Evolutionary conservation across 306 rosid species (phyloP).

Genomic region (Gynostemma pentaphyllum): DNA sequence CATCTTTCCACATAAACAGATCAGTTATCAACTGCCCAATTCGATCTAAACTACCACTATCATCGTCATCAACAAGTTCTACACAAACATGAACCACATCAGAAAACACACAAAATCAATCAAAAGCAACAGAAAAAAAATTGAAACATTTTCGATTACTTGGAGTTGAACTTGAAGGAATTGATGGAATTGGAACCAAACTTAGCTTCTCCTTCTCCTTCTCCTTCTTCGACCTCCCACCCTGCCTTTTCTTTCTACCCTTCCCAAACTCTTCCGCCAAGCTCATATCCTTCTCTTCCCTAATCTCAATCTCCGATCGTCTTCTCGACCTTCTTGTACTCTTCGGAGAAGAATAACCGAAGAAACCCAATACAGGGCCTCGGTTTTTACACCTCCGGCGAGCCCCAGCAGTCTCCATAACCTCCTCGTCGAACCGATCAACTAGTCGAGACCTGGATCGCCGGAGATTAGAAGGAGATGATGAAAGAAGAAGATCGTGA

Average conservation of each 20-base stretch:
- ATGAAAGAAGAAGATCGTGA: slow-evolving; percentile 44
- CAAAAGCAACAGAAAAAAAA: not conserved
- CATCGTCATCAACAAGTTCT: slow-evolving; percentile 42
- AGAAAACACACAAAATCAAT: slow-evolving; percentile 3
- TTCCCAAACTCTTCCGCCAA: slow-evolving; percentile 46
- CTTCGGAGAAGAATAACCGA: slow-evolving; percentile 65
- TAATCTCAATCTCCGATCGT: slow-evolving; percentile 42
- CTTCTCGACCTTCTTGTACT: slow-evolving; percentile 41
- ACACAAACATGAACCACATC: slow-evolving; percentile 6
- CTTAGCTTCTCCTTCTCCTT: slow-evolving; percentile 59
- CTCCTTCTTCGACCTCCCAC: slow-evolving; percentile 53
- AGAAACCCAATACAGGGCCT: slow-evolving; percentile 23
- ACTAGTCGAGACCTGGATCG: slow-evolving; percentile 50
- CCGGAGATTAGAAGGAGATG: slow-evolving; percentile 47
- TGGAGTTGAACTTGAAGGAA: slow-evolving; percentile 36
- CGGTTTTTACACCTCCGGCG: slow-evolving; percentile 40
- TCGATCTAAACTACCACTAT: slow-evolving; percentile 36
- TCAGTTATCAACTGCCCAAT: slow-evolving; percentile 43
- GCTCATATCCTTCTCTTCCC: slow-evolving; percentile 49
- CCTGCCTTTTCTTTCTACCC: slow-evolving; percentile 32
- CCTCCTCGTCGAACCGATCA: slow-evolving; percentile 47
- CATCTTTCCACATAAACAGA: slow-evolving; percentile 81
- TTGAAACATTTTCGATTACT: slow-evolving; percentile 20
- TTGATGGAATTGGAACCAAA: slow-evolving; percentile 28
- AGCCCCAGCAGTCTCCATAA: slow-evolving; percentile 19